These are phyloP conservation scores for Nigrospora osmanthi DNA, from an alignment of 2,329 filamentous ascomycete genomes.

Conservation along the genomic window DNA sequence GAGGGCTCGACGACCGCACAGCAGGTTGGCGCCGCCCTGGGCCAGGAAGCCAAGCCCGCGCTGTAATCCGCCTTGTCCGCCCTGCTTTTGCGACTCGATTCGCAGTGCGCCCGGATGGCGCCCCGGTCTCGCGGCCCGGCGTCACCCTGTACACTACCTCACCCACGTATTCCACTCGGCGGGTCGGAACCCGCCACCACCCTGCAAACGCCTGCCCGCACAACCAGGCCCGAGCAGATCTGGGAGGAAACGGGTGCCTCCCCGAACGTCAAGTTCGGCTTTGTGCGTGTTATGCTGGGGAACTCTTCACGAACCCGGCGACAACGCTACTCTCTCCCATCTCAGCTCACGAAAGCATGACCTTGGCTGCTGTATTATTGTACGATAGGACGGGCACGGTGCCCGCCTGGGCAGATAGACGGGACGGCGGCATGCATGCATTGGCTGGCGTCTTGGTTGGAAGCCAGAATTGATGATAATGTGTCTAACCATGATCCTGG, in stretches of 20 bases:
- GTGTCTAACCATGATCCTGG: neutral
- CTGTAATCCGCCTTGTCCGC: neutral
- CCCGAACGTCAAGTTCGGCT: no score
- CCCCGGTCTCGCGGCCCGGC: no score
- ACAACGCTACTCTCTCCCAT: constrained; percentile 1
- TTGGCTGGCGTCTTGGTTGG: neutral
- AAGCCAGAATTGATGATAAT: constrained; percentile 1
- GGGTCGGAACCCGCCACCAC: no score
- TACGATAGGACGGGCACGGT: neutral
- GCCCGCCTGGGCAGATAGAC: neutral
- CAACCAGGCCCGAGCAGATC: no score
- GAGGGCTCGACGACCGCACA: constrained; percentile 34
- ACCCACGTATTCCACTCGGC: no score
- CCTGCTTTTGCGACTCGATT: no score
- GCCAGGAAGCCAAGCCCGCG: constrained; percentile 36
- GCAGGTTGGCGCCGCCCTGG: constrained; percentile 41
- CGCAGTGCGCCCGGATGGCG: no score
- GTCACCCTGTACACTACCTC: no score
- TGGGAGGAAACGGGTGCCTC: no score
- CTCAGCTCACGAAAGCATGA: constrained; percentile 2
- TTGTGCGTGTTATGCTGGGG: neutral
- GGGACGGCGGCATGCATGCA: neutral
- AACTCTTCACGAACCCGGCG: neutral
- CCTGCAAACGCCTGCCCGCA: no score
- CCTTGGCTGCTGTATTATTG: neutral